Evolutionary conservation across 495 filamentous ascomycete species (phyloP), one percentile per base, ranked within the genome.

Genomic region (Clohesyomyces aquaticus): DNA sequence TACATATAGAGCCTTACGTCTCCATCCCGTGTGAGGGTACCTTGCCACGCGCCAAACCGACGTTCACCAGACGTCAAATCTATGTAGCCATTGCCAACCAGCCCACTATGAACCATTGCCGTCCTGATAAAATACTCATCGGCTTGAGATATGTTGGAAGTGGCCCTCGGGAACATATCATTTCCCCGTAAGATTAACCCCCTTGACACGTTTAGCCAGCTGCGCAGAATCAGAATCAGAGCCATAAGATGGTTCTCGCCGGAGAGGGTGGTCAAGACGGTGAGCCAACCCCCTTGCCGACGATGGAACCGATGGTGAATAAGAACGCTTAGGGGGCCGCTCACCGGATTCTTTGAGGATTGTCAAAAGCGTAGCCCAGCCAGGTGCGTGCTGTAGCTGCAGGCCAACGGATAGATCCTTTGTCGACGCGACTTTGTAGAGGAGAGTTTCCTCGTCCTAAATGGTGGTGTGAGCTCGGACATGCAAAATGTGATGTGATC

Each of bases 131-230:
- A 38, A 38, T 38, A 38, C 32, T 38, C 32, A 14, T n/a, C n/a
- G n/a, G n/a, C n/a, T n/a, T n/a, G n/a, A n/a, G n/a, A n/a, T n/a
- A n/a, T n/a, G n/a, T n/a, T n/a, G n/a, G n/a, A n/a, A n/a, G n/a
- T n/a, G n/a, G n/a, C n/a, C n/a, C n/a, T n/a, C n/a, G n/a, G 38
- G 29, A 47, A 42, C 10, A 35, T n/a, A 32, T 23, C 56, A 56
- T 27, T 49, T 48, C 22, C 55, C 62, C 43, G 48, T 92, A 85
- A 97, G 82, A 85, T 91, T 96, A 91, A 96, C 86, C 84, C 90
- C 89, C 88, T 93, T 92, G 82, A 97, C 89, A 83, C 91, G 88
- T 87, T 97, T 97, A 96, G 93, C 87, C 91, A 96, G 89, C 72
- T 87, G 87, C 83, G 90, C 89, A 32, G 71, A 38, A 65, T 63